phyloP scores from a whole-genome alignment of 495 filamentous ascomycete genomes.

The Entonaema liquescens region DNA sequence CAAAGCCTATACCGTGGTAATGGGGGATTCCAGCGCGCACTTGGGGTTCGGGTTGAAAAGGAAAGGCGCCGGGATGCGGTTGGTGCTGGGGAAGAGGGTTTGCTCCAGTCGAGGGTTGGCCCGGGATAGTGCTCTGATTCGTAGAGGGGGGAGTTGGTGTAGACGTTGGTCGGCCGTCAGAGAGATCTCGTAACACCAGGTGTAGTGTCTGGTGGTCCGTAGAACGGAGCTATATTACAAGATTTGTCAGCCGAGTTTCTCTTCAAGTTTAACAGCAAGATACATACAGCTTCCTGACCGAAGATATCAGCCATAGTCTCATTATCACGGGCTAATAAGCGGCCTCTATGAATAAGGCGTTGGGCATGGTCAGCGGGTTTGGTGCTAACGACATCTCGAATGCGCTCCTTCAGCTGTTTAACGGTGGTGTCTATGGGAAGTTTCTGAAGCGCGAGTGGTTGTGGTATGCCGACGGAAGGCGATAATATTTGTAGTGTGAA shows the following conservation, averaged over 20 bases:
- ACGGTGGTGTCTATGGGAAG: slow-evolving; percentile 66
- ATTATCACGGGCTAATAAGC: slow-evolving; percentile 61
- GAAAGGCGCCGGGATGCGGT: slow-evolving; percentile 19
- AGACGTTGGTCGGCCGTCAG: slow-evolving; percentile 43
- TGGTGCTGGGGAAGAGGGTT: slow-evolving; percentile 30
- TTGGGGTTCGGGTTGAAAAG: slow-evolving; percentile 25
- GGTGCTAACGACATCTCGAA: slow-evolving; percentile 62
- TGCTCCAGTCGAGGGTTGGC: slow-evolving; percentile 3
- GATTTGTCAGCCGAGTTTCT: slow-evolving; percentile 11
- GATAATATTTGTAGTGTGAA: slow-evolving; percentile 72
- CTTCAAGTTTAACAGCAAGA: neutral
- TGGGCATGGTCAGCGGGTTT: slow-evolving; percentile 65
- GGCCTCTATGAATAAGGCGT: slow-evolving; percentile 73
- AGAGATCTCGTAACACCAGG: slow-evolving; percentile 65
- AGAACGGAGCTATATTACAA: slow-evolving; percentile 53
- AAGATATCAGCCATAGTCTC: slow-evolving; percentile 67
- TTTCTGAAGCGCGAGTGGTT: slow-evolving; percentile 61
- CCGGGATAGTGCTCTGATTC: slow-evolving; percentile 28
- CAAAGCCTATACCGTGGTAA: slow-evolving; percentile 26
- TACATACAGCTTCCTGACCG: slow-evolving; percentile 63
- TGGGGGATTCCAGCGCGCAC: slow-evolving; percentile 22
- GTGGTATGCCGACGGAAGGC: slow-evolving; percentile 65
- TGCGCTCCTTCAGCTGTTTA: slow-evolving; percentile 66
- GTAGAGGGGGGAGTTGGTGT: slow-evolving; percentile 29
- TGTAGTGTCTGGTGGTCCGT: slow-evolving; percentile 64